Evolutionary conservation across 2,329 filamentous ascomycete species (phyloP).

Genomic region (Neofusicoccum kwambonambiense): DNA sequence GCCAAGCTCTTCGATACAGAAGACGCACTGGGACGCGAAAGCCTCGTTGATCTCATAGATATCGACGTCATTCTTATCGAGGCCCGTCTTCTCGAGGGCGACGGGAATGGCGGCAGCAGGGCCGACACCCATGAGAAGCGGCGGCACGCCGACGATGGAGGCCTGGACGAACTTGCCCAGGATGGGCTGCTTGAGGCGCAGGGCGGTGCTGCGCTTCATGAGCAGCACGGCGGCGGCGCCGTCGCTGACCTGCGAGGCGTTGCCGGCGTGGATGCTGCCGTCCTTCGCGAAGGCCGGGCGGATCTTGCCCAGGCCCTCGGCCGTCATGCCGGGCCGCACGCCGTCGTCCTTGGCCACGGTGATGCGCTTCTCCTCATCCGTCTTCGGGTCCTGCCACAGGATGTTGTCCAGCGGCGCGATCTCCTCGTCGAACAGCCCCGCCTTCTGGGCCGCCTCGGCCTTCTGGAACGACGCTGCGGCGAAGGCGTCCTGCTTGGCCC

Average conservation of each 20-base stretch:
- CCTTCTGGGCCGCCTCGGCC: conserved; percentile 78
- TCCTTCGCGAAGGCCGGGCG: conserved; percentile 86
- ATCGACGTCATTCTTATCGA: conserved; percentile 82
- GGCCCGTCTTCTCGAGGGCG: conserved; percentile 81
- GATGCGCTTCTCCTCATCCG: conserved; percentile 78
- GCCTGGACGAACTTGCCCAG: conserved; percentile 89
- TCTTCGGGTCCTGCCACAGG: conserved; percentile 87
- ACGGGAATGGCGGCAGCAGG: conserved; percentile 96
- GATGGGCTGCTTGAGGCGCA: conserved; percentile 82
- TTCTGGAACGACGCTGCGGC: conserved; percentile 92
- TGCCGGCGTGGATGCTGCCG: conserved; percentile 92
- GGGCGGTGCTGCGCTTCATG: conserved; percentile 90
- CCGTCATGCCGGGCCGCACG: conserved; percentile 78
- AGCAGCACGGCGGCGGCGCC: conserved; percentile 92
- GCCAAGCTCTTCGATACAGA: conserved; percentile 85
- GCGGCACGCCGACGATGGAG: conserved; percentile 82
- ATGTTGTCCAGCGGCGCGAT: conserved; percentile 77
- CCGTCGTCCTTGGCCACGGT: conserved; percentile 86
- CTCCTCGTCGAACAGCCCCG: conserved; percentile 89
- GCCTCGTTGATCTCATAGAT: conserved; percentile 99
- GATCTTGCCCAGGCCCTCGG: conserved; percentile 88
- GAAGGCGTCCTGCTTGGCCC: conserved; percentile 82
- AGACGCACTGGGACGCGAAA: conserved; percentile 92
- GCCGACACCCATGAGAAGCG: conserved; percentile 92
- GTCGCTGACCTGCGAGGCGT: conserved; percentile 90